A percentile compares a stretch with the other conserved stretches of the same genome.
Conservation (phyloP, 2,329 filamentous ascomycete species). For the Aspergillus ochraceus region DNA sequence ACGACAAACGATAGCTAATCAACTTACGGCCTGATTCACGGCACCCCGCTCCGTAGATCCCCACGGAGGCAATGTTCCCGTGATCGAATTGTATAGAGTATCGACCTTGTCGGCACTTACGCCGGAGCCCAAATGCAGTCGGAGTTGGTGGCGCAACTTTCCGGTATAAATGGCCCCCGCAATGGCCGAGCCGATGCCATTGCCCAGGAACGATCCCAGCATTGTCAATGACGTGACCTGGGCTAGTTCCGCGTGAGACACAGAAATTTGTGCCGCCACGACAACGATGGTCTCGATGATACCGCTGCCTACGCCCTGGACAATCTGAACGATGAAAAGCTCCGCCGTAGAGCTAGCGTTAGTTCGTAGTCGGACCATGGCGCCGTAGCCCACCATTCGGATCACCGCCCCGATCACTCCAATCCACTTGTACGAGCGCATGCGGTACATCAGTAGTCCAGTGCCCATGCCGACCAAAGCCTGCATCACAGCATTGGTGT, state of each 20-base stretch:
- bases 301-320: conserved; percentile 52
- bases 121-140: conserved; percentile 35
- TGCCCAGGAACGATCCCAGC: conserved; percentile 42
- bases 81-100: conserved; percentile 49
- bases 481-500: conserved; percentile 44
- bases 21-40: conserved; percentile 40
- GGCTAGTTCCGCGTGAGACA: conserved; percentile 48
- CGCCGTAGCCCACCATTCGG: conserved; percentile 50
- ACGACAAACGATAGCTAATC: neutral
- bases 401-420: conserved; percentile 42
- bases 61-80: conserved; percentile 41
- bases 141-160: conserved; percentile 41
- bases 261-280: conserved; percentile 48
- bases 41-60: conserved; percentile 43
- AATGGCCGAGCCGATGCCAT: conserved; percentile 39
- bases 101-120: conserved; percentile 35
- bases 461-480: conserved; percentile 43
- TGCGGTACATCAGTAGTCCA: conserved; percentile 45
- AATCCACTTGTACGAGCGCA: conserved; percentile 51
- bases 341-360: conserved; percentile 46
- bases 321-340: conserved; percentile 49
- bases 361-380: conserved; percentile 52
- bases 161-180: conserved; percentile 54
- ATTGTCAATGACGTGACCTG: conserved; percentile 51
- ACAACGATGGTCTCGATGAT: conserved; percentile 47